These are phyloP conservation scores for Cyclotella baltica DNA, from an alignment of 108 stramenopile genomes.

Conservation along the genomic window DNA sequence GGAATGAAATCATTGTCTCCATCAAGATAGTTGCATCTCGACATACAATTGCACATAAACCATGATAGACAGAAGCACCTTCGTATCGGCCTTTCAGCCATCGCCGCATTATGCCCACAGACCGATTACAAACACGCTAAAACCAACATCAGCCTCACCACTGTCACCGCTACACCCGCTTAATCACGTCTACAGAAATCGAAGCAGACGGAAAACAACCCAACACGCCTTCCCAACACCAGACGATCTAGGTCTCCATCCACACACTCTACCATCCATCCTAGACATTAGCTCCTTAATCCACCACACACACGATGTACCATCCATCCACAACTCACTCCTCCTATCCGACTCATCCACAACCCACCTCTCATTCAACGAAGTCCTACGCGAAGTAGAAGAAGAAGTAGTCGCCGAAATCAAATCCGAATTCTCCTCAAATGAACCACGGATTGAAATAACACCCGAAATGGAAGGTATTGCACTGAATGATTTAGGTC, in stretches of 20 bases:
- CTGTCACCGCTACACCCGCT: not conserved
- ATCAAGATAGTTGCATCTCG: not conserved
- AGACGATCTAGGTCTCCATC: slow-evolving; percentile 16
- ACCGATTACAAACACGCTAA: not conserved
- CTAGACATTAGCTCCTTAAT: slow-evolving; percentile 6
- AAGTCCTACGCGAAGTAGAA: slow-evolving; percentile 16
- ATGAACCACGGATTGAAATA: not conserved
- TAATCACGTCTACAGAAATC: not conserved
- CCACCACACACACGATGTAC: not conserved
- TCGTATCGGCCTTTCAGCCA: not conserved
- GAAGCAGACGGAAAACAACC: not conserved
- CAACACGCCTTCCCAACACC: slow-evolving; percentile 23
- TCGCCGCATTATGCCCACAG: not conserved
- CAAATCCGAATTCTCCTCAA: slow-evolving; percentile 1
- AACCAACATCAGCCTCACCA: not conserved
- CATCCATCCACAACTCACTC: slow-evolving; percentile 21
- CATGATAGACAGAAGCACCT: not conserved
- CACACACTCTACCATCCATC: slow-evolving; percentile 16
- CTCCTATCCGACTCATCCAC: slow-evolving; percentile 32
- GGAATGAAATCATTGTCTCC: not conserved
- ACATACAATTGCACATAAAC: too few species aligned
- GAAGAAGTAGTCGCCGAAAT: slow-evolving; percentile 35
- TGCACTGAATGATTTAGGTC: slow-evolving; percentile 55
- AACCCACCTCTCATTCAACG: slow-evolving; percentile 14
- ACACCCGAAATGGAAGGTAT: slow-evolving; percentile 53